phyloP scores from a whole-genome alignment of 805 yeast genomes.

The Myxozyma nipponensis region DNA sequence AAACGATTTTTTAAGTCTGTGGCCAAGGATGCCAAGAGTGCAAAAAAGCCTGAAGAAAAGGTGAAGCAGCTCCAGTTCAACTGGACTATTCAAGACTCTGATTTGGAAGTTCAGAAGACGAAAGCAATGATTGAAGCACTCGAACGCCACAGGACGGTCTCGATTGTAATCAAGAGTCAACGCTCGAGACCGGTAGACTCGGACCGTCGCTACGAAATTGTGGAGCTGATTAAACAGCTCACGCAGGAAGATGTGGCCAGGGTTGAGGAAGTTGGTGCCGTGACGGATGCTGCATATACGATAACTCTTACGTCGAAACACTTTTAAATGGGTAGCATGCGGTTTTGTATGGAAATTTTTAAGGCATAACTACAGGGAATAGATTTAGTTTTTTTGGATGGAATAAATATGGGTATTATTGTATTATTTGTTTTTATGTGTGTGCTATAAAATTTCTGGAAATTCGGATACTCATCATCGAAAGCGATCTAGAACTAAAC shows the following conservation, averaged over 20 bases:
- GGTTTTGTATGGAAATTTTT: too few relatives aligned
- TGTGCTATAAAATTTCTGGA: too few relatives aligned
- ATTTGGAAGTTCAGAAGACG: conserved; percentile 4
- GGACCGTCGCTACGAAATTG: not conserved
- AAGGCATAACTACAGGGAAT: too few relatives aligned
- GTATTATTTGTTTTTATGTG: too few relatives aligned
- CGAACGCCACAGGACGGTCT: conserved; percentile 1
- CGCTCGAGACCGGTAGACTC: not conserved
- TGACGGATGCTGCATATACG: not conserved
- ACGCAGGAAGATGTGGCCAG: not conserved
- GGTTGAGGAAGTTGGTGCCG: not conserved
- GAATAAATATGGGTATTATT: too few relatives aligned
- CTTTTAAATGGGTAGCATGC: too few relatives aligned
- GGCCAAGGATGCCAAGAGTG: not conserved
- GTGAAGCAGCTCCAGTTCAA: conserved; percentile 2
- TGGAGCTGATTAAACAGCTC: not conserved
- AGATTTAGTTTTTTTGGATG: too few relatives aligned
- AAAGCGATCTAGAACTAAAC: too few relatives aligned
- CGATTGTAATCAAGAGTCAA: not conserved
- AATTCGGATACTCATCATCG: too few relatives aligned
- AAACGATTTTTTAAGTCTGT: not conserved
- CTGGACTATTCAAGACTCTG: conserved; percentile 9
- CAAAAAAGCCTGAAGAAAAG: not conserved
- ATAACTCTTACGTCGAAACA: not conserved
- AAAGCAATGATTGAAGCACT: not conserved